Evolutionary conservation across 148 eudicot species (phyloP).

Genomic region (Fagopyrum tataricum): DNA sequence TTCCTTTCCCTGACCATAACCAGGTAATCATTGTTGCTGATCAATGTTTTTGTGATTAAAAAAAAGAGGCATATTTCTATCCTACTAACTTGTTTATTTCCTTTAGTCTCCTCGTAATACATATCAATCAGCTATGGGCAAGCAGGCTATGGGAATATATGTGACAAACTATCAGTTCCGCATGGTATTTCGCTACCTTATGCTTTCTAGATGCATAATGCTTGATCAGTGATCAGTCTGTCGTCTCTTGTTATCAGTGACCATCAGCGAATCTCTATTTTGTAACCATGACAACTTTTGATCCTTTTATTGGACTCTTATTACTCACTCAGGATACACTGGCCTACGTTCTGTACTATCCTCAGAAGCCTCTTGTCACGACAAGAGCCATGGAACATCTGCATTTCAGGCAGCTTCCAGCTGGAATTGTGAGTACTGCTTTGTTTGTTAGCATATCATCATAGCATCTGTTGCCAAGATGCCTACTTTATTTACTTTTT

Average conservation of each 20-base stretch:
- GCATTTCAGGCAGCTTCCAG: slow-evolving; percentile 98
- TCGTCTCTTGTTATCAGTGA: neutral
- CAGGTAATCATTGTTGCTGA: slow-evolving; percentile 40
- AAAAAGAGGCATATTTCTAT: neutral
- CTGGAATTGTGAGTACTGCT: slow-evolving; percentile 62
- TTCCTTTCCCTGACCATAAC: slow-evolving; percentile 97
- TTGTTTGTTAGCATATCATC: neutral
- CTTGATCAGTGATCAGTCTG: neutral
- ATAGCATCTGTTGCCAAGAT: slow-evolving; percentile 11
- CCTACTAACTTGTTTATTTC: slow-evolving; percentile 21
- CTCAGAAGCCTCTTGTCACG: slow-evolving; percentile 97
- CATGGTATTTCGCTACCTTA: slow-evolving; percentile 46
- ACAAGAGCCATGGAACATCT: slow-evolving; percentile 99
- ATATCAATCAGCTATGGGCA: slow-evolving; percentile 99
- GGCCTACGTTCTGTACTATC: slow-evolving; percentile 96
- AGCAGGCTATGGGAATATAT: slow-evolving; percentile 99
- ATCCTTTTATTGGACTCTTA: neutral
- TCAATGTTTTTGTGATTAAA: neutral
- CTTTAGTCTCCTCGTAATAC: slow-evolving; percentile 96
- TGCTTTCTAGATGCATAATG: neutral
- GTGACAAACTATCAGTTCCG: slow-evolving; percentile 97
- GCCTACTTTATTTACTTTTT: neutral
- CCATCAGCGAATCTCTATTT: neutral
- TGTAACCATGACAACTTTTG: neutral
- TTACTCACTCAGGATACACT: slow-evolving; percentile 62